Conservation (phyloP, 2,329 filamentous ascomycete genomes). For the Penicillium fuscoglaucum region DNA sequence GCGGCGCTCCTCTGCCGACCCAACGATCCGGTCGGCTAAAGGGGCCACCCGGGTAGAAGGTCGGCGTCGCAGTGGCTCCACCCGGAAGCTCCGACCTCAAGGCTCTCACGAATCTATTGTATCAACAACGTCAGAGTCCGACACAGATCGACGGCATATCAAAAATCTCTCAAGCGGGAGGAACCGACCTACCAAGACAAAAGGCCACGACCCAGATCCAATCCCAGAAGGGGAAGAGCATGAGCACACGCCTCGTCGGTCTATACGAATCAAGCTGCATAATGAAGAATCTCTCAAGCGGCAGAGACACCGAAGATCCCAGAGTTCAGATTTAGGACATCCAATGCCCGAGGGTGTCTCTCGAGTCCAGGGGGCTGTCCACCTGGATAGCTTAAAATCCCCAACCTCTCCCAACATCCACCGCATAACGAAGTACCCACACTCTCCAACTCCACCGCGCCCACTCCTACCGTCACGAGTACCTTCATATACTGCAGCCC, state of each 20-base stretch:
- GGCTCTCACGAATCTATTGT: slow-evolving; percentile 47
- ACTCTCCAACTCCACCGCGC: slow-evolving; percentile 81
- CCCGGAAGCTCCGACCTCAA: slow-evolving; percentile 35
- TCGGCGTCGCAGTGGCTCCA: slow-evolving; percentile 32
- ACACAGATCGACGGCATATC: slow-evolving; percentile 43
- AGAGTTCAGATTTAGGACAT: slow-evolving; percentile 33
- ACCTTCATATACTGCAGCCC: slow-evolving; percentile 72
- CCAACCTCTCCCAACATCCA: slow-evolving; percentile 75
- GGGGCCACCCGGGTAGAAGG: slow-evolving; percentile 27
- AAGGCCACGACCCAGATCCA: slow-evolving; percentile 27
- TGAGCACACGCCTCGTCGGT: slow-evolving; percentile 71
- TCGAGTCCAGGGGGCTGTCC: slow-evolving; percentile 52
- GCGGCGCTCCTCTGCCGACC: slow-evolving; percentile 33
- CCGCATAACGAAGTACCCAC: slow-evolving; percentile 83
- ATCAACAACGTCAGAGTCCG: slow-evolving; percentile 57
- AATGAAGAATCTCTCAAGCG: slow-evolving; percentile 74
- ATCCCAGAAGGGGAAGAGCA: slow-evolving; percentile 44
- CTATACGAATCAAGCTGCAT: slow-evolving; percentile 87
- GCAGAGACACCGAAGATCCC: slow-evolving; percentile 53
- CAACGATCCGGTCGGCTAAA: slow-evolving; percentile 24
- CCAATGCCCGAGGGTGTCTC: slow-evolving; percentile 27
- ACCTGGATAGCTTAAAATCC: slow-evolving; percentile 82
- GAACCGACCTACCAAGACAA: slow-evolving; percentile 29
- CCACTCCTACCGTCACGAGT: slow-evolving; percentile 86
- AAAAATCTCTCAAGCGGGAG: slow-evolving; percentile 28